Evolutionary conservation across 352 stramenopile genomes (phyloP), one percentile per base, ranked within the genome.

Genomic region (Aphanomyces euteiches): DNA sequence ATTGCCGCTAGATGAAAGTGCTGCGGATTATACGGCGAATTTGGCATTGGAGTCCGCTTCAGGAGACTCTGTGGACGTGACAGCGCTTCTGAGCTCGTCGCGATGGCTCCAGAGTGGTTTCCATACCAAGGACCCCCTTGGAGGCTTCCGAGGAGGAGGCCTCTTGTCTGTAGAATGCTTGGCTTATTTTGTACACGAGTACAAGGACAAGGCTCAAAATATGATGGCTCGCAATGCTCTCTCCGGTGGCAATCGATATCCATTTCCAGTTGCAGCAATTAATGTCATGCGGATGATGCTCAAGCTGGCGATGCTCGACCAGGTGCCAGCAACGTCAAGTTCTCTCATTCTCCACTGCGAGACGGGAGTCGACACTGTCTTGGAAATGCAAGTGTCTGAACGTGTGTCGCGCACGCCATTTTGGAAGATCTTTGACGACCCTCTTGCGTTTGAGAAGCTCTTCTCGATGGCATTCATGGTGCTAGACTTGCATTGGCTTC

Each of bases 221-320:
- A 92, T 94, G 85, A 92, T 94, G 84, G 53, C 72, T 57, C 82
- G 82, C 66, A 92, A 92, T 74, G 83, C 83, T 4, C 63, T 82
- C 15, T 74, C 87, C 1, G 87, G 87, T 17, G 87, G 87, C 19
- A 91, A 87, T 40, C 82, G 87, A 12, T 94, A 92, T 58, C 85
- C 85, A 59, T 92, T 93, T 72, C 87, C 87, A 17, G 87, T 94
- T 39, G 87, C 87, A 5, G 83, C 79, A 53, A 90, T 94, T 73
- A 94, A 94, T 68, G 85, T 94, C n/a, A 77, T 93, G 80, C 83
- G 87, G 15, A 92, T 94, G 87, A 77, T 92, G 75, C 77, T 92
- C 72, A 89, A 84, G 74, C 73, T 94, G 36, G 66, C 92, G 59
- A 92, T 94, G 87, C 75, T 94, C 21, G 83, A 94, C 63, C 80